Base-by-base conservation (phyloP, 2,329 filamentous ascomycete species). In the Exserohilum turcica region DNA sequence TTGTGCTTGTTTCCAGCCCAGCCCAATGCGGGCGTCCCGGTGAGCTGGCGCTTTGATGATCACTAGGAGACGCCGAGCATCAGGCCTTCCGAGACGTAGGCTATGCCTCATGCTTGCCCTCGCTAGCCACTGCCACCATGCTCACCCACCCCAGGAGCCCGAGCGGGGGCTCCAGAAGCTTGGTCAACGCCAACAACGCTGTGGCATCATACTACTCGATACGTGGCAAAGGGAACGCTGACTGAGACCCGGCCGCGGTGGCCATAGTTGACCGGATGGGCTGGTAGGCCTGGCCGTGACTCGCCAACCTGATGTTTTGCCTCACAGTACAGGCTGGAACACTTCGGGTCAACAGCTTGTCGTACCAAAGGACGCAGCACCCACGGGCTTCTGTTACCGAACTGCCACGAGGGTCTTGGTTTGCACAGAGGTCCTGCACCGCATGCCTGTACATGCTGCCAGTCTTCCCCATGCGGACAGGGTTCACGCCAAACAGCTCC, bases 141-240 rank as follows among this genome's bases (percentile, higher is more conserved):
- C 31, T 59, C 47, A 64, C 54, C 58, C 51, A 57, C 48, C 48
- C 53, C 4, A 53, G 55, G 51, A 45, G 48, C 59, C 59, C 51
- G 63, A 59, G 63, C 63, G 64, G 64, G 58, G 66, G 58, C 60
- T 62, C 60, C 57, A 62, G 56, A 52, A 54, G 56, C 57, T 54
- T 51, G 48, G 45, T 52, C 45, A 24, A 56, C 55, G 55, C 49
- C 44, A 52, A 32, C 46, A 51, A 61, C 53, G 57, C 59, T 55
- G 63, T 64, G 52, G 46, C 48, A 64, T 57, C 48, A 36, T 15
- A 42, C 39, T 53, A 48, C 33, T 39, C 46, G 40, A 32, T 43
- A 35, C 31, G 16, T 48, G 21, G 43, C 29, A 18, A 40, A 33
- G 31, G 39, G 35, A 54, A 42, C 15, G 54, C 57, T 55, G 43